A percentile compares a stretch with the other conserved stretches of the same genome.
These are phyloP conservation scores for Didymella segeticola DNA, from an alignment of 2,329 filamentous ascomycete genomes.

Conservation along the genomic window DNA sequence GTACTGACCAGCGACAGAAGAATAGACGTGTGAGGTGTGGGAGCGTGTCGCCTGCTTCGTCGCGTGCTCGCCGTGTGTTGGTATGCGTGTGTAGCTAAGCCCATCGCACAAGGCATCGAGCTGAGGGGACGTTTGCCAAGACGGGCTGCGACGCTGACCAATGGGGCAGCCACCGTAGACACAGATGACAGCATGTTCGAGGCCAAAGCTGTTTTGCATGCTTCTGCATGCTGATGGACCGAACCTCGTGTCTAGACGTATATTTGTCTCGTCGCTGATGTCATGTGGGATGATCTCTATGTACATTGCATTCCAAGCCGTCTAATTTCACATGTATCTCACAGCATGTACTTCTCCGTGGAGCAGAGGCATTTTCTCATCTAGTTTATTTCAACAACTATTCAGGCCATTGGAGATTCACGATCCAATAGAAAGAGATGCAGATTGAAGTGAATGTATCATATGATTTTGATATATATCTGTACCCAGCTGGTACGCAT, in stretches of 20 bases:
- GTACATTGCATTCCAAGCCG: not conserved
- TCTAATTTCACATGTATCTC: too few species aligned
- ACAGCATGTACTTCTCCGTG: too few species aligned
- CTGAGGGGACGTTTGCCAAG: constrained; percentile 19
- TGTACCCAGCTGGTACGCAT: constrained; percentile 14
- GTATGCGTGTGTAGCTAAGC: constrained; percentile 30
- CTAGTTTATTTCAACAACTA: too few species aligned
- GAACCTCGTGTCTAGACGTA: not conserved
- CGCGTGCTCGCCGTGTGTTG: constrained; percentile 41
- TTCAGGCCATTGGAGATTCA: too few species aligned
- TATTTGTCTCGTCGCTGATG: not conserved
- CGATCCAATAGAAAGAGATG: not conserved
- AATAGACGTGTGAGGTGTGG: constrained; percentile 9
- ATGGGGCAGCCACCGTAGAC: constrained; percentile 1
- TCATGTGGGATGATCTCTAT: not conserved
- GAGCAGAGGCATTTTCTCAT: too few species aligned
- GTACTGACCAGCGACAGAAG: constrained; percentile 17
- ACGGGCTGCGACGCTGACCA: constrained; percentile 6
- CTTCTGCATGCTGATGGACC: not conserved
- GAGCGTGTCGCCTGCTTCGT: constrained; percentile 28
- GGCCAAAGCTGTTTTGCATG: constrained; percentile 7
- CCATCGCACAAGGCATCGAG: constrained; percentile 21
- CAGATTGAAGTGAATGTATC: constrained; percentile 3
- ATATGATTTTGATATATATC: constrained; percentile 7
- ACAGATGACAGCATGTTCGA: constrained; percentile 15